phyloP scores from a whole-genome alignment of 768 basidiomycete genomes.

The Pisolithus marmoratus region DNA sequence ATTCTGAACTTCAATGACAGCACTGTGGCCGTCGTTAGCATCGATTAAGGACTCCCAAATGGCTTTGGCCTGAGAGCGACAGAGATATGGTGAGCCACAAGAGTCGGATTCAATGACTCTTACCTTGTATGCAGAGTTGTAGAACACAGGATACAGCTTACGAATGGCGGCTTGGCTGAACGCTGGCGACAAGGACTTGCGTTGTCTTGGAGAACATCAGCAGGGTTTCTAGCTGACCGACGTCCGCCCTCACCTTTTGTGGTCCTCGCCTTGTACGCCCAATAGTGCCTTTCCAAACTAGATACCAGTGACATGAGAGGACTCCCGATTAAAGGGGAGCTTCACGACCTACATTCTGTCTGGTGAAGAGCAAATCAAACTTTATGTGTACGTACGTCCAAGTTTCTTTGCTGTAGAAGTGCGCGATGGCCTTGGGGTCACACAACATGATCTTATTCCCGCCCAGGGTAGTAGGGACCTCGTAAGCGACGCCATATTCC shows the following conservation, averaged over 20 bases:
- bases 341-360: constrained; percentile 17
- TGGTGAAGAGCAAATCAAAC: constrained; percentile 14
- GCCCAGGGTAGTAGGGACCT: constrained; percentile 34
- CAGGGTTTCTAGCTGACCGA: background rate
- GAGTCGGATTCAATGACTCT: background rate
- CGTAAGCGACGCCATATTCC: constrained; percentile 43
- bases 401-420: constrained; percentile 47
- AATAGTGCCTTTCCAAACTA: constrained; percentile 34
- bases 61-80: constrained; percentile 11
- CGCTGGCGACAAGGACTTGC: constrained; percentile 22
- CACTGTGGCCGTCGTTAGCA: background rate
- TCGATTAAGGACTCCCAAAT: constrained; percentile 18
- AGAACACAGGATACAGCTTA: constrained; percentile 18
- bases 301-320: background rate
- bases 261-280: constrained; percentile 37
- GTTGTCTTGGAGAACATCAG: constrained; percentile 13
- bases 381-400: constrained; percentile 27
- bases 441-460: constrained; percentile 31
- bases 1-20: constrained; percentile 8
- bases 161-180: constrained; percentile 22
- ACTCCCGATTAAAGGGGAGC: background rate
- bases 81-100: background rate
- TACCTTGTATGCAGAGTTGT: constrained; percentile 25
- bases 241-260: constrained; percentile 32
- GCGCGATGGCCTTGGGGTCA: constrained; percentile 46